phyloP scores from a whole-genome alignment of 305 asterid species.

The Stenogyne calaminthoides region DNA sequence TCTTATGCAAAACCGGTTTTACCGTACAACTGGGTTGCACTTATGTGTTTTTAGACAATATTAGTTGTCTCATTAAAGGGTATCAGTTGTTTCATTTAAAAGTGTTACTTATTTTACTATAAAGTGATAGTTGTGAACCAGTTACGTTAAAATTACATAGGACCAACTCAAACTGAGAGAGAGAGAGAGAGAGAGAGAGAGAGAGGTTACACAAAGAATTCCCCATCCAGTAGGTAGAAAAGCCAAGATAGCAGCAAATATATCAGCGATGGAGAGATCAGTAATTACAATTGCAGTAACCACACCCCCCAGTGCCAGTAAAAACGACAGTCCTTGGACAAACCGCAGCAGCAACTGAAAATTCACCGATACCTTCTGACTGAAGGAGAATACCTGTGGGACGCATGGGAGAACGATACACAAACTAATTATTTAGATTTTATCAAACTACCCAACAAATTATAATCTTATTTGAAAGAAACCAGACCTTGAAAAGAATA shows the following conservation, averaged over 20 bases:
- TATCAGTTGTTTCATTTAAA: too few relatives aligned
- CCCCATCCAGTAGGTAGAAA: slow-evolving; percentile 99
- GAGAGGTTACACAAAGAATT: slow-evolving; percentile 74
- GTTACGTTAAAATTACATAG: too few relatives aligned
- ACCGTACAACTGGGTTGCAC: too few relatives aligned
- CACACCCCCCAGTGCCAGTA: slow-evolving; percentile 83
- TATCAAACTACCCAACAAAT: slow-evolving; percentile 6
- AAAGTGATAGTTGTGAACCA: too few relatives aligned
- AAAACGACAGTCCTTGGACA: slow-evolving; percentile 81
- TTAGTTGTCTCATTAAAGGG: too few relatives aligned
- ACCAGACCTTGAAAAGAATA: slow-evolving; percentile 87
- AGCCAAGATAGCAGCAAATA: slow-evolving; percentile 90
- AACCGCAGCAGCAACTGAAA: slow-evolving; percentile 94
- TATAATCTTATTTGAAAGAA: slow-evolving; percentile 15
- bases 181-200: background rate
- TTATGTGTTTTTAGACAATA: too few relatives aligned
- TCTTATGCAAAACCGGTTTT: too few relatives aligned
- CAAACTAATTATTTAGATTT: slow-evolving; percentile 13
- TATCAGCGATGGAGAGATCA: slow-evolving; percentile 58
- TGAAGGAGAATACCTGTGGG: slow-evolving; percentile 89
- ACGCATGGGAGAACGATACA: slow-evolving; percentile 1
- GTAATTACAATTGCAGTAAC: slow-evolving; percentile 70
- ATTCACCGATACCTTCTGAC: slow-evolving; percentile 97
- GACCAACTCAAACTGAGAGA: background rate
- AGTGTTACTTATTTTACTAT: too few relatives aligned